Percentiles rank a stretch among this genome's conserved stretches.
Conservation (phyloP, 805 yeast genomes). For the Pichia manshurica region DNA sequence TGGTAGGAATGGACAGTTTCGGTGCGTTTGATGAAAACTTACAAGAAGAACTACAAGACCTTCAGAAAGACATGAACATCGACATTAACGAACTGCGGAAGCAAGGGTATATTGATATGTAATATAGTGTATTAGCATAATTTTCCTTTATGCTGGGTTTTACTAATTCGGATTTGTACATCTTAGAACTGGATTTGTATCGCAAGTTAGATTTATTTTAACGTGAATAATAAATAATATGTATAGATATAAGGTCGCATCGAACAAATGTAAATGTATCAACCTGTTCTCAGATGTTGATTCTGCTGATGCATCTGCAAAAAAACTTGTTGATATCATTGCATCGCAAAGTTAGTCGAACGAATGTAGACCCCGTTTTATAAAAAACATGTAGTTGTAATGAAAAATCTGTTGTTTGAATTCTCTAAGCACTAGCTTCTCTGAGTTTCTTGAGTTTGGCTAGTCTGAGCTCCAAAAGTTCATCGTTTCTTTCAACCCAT, state of each 20-base stretch:
- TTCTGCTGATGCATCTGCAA: background rate
- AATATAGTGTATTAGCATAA: conserved; percentile 6
- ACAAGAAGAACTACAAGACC: conserved; percentile 19
- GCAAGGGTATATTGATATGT: conserved; percentile 15
- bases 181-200: too few relatives aligned
- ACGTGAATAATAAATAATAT: conserved; percentile 10
- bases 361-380: too few relatives aligned
- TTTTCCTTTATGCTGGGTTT: background rate
- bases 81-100: conserved; percentile 15
- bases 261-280: background rate
- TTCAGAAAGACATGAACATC: conserved; percentile 19
- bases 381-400: too few relatives aligned
- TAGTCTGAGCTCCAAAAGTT: conserved; percentile 33
- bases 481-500: conserved; percentile 36
- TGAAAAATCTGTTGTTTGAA: background rate
- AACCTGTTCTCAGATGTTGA: too few relatives aligned
- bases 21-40: conserved; percentile 6
- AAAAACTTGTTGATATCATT: too few relatives aligned
- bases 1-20: background rate
- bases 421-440: conserved; percentile 21
- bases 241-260: conserved; percentile 3
- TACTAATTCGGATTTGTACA: background rate
- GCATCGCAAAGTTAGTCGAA: too few relatives aligned
- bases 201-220: background rate
- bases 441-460: conserved; percentile 34